These are phyloP conservation scores for Castanospermum australe DNA, from an alignment of 306 rosid genomes.

Conservation along the genomic window DNA sequence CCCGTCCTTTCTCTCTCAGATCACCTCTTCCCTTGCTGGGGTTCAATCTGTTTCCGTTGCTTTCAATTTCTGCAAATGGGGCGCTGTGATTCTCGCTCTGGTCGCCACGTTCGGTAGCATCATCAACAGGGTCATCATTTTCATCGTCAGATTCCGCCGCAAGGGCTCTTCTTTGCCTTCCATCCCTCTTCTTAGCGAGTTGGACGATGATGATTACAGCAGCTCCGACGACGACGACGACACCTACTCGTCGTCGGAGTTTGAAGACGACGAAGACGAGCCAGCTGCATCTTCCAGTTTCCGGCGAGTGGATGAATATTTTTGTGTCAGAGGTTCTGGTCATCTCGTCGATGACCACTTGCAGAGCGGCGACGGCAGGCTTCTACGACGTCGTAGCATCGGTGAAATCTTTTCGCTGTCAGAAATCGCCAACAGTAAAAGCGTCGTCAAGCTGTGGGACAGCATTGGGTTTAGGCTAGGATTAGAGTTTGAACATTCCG, in stretches of 20 bases:
- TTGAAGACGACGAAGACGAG: slow-evolving; percentile 32
- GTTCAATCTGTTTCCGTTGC: slow-evolving; percentile 41
- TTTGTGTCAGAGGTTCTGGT: slow-evolving; percentile 41
- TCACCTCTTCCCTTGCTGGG: slow-evolving; percentile 32
- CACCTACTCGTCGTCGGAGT: slow-evolving; percentile 38
- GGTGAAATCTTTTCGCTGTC: slow-evolving; percentile 57
- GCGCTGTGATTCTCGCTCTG: slow-evolving; percentile 73
- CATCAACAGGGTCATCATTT: slow-evolving; percentile 49
- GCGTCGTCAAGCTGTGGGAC: slow-evolving; percentile 93
- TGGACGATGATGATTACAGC: slow-evolving; percentile 31
- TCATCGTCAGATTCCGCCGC: slow-evolving; percentile 38
- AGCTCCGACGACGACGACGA: slow-evolving; percentile 26
- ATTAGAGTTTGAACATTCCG: slow-evolving; percentile 38
- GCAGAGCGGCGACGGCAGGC: slow-evolving; percentile 12
- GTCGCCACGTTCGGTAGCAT: slow-evolving; percentile 68
- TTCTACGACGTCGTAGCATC: slow-evolving; percentile 43
- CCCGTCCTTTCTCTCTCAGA: slow-evolving; percentile 33
- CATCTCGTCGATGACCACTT: slow-evolving; percentile 19
- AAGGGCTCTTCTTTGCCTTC: slow-evolving; percentile 29
- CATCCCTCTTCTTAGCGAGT: not conserved
- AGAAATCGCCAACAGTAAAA: slow-evolving; percentile 53
- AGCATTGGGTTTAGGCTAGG: slow-evolving; percentile 59
- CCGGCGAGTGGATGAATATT: slow-evolving; percentile 37
- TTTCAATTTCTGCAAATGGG: slow-evolving; percentile 69
- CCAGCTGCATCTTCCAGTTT: slow-evolving; percentile 3